phyloP scores from a whole-genome alignment of 345 rosid genomes.

The Citrus maxima region DNA sequence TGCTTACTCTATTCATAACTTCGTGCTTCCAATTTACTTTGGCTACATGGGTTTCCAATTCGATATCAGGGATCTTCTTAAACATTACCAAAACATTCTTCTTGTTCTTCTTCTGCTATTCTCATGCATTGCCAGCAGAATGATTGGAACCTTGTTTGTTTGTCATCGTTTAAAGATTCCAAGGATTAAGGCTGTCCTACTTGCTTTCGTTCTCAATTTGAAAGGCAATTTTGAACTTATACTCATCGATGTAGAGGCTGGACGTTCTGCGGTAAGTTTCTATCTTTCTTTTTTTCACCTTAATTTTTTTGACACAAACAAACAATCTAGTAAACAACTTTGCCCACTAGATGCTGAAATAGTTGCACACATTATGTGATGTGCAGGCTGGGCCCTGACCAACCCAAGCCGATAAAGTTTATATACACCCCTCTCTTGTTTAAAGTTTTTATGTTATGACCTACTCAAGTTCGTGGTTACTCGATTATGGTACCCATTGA shows the following conservation, averaged over 20 bases:
- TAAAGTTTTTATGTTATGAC: background rate
- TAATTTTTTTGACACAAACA: no score
- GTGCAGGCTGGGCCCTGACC: no score
- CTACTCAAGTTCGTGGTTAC: background rate
- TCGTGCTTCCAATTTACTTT: constrained; percentile 75
- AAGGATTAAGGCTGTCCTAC: constrained; percentile 41
- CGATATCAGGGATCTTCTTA: constrained; percentile 19
- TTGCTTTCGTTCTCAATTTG: constrained; percentile 52
- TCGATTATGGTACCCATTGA: no score
- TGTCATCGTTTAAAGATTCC: constrained; percentile 56
- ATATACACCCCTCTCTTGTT: background rate
- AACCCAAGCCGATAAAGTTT: no score
- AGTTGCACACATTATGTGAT: no score
- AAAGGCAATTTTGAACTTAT: constrained; percentile 74
- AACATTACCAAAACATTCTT: constrained; percentile 1
- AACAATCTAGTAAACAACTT: no score
- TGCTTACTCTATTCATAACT: constrained; percentile 62
- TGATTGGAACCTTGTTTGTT: constrained; percentile 55
- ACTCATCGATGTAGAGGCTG: constrained; percentile 28
- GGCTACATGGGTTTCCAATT: constrained; percentile 80
- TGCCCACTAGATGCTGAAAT: no score
- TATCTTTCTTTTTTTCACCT: background rate
- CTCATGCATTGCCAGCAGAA: constrained; percentile 48
- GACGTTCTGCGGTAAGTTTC: constrained; percentile 19
- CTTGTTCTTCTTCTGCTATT: constrained; percentile 30